phyloP scores from a whole-genome alignment of 148 eudicot genomes.

The Rhododendron vialii region DNA sequence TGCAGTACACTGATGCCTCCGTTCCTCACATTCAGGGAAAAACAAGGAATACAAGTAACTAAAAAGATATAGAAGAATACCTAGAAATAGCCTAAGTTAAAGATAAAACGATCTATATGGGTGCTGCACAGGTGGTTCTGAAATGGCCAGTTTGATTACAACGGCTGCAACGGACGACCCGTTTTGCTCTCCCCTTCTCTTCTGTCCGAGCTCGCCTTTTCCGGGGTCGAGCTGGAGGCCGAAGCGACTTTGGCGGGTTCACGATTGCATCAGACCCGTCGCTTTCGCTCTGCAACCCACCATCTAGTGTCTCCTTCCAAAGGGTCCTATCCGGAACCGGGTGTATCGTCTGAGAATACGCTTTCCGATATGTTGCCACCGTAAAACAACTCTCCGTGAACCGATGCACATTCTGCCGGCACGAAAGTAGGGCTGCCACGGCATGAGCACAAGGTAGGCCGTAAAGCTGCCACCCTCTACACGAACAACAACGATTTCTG shows the following conservation, averaged over 20 bases:
- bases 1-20: background rate
- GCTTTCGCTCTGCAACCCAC: background rate
- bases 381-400: slow-evolving; percentile 71
- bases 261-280: background rate
- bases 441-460: slow-evolving; percentile 79
- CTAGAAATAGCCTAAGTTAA: background rate
- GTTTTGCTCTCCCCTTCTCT: slow-evolving; percentile 30
- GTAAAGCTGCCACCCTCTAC: slow-evolving; percentile 64
- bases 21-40: background rate
- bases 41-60: background rate
- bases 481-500: slow-evolving; percentile 51
- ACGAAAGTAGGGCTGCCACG: slow-evolving; percentile 65
- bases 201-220: slow-evolving; percentile 43
- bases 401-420: slow-evolving; percentile 66
- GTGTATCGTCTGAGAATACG: slow-evolving; percentile 66
- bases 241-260: slow-evolving; percentile 53
- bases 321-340: slow-evolving; percentile 55
- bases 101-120: slow-evolving; percentile 30
- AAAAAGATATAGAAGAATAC: background rate
- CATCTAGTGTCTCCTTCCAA: slow-evolving; percentile 32
- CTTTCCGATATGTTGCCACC: slow-evolving; percentile 53
- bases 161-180: slow-evolving; percentile 75
- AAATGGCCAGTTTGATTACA: slow-evolving; percentile 80
- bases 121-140: slow-evolving; percentile 71
- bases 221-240: slow-evolving; percentile 43